A percentile compares a stretch with the other conserved stretches of the same genome.
Conservation (phyloP, 2,329 filamentous ascomycete species). For the Trichoderma semiorbis region DNA sequence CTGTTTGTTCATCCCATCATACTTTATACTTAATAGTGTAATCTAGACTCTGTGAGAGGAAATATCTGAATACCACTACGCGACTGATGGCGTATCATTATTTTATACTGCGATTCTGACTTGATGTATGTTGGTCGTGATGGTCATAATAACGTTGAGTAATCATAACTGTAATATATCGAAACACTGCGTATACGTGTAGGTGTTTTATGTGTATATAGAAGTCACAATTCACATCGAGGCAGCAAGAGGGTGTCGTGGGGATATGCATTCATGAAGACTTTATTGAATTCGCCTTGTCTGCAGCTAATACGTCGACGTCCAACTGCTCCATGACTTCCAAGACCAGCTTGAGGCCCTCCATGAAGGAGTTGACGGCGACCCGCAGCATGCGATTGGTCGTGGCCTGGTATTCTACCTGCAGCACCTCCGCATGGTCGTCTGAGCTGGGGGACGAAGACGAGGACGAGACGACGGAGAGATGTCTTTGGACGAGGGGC, state of each 20-base stretch:
- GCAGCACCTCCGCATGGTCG: constrained; percentile 49
- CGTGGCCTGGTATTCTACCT: constrained; percentile 76
- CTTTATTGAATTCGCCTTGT: background rate
- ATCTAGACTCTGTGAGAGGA: constrained; percentile 7
- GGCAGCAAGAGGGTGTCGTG: background rate
- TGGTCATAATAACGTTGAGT: no score
- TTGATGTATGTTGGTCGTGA: background rate
- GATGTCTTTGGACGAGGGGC: constrained; percentile 69
- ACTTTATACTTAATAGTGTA: constrained; percentile 11
- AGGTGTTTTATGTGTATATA: background rate
- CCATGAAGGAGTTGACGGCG: constrained; percentile 94
- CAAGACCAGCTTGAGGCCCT: constrained; percentile 77
- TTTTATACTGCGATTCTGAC: background rate
- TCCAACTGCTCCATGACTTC: constrained; percentile 91
- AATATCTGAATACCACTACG: constrained; percentile 1
- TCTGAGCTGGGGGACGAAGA: constrained; percentile 11
- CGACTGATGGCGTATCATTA: background rate
- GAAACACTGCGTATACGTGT: background rate
- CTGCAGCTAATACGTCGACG: constrained; percentile 62
- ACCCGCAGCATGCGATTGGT: constrained; percentile 97
- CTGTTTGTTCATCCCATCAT: background rate
- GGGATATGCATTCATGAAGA: background rate
- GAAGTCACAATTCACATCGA: background rate
- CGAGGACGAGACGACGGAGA: constrained; percentile 48
- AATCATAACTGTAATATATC: background rate